These are phyloP conservation scores for Pistacia integerrima DNA, from an alignment of 345 rosid genomes.

Conservation along the genomic window DNA sequence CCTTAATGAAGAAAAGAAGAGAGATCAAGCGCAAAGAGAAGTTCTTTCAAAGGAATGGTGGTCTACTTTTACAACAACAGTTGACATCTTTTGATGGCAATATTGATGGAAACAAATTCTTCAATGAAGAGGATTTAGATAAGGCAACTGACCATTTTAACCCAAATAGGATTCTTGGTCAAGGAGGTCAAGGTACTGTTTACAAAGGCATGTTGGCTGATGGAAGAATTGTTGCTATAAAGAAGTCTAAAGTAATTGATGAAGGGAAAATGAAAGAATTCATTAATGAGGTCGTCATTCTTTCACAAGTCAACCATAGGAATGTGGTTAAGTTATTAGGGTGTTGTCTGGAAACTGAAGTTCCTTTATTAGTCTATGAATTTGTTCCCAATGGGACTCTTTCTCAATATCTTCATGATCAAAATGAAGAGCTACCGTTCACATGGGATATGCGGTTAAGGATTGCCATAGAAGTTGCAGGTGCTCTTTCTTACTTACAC, in stretches of 20 bases:
- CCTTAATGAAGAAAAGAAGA: neutral
- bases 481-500: constrained; percentile 12
- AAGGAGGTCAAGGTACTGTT: constrained; percentile 18
- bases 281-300: constrained; percentile 17
- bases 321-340: constrained; percentile 19
- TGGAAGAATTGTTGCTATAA: constrained; percentile 18
- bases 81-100: neutral
- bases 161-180: constrained; percentile 10
- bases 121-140: constrained; percentile 5
- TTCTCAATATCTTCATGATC: neutral
- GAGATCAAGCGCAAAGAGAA: neutral
- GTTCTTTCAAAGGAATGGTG: neutral
- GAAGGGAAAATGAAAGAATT: constrained; percentile 9
- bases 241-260: constrained; percentile 12
- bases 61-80: constrained; percentile 9
- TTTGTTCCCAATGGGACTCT: constrained; percentile 12
- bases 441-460: neutral
- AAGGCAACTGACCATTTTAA: constrained; percentile 18
- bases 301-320: constrained; percentile 9
- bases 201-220: constrained; percentile 10
- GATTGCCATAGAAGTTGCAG: constrained; percentile 6
- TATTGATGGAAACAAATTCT: constrained; percentile 3
- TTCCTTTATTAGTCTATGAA: neutral
- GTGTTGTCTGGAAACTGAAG: neutral
- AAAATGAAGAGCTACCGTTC: neutral